Base-by-base conservation (phyloP, 78 protist species). In the Dictyostelium citrinum region DNA sequence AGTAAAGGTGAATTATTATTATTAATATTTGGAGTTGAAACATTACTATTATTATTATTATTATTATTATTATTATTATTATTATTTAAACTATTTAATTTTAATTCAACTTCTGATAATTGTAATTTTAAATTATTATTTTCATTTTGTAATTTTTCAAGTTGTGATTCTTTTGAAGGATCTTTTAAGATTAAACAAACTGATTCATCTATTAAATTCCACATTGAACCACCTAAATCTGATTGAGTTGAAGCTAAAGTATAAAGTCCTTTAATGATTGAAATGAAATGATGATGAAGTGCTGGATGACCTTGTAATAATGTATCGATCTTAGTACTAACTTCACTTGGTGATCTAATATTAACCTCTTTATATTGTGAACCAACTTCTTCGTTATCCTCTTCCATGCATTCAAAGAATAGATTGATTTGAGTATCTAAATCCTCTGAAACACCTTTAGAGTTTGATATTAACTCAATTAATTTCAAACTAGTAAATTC, bases 311-410 rank as follows among this genome's bases (percentile, higher is more conserved):
- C 10, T 22, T 58, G 31, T 27, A 88, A 37, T 10, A 88, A 5
- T 6, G 58, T 2, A 49, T 88, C 86, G 0, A 88, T 75, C 33
- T 88, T 88, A 39, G 37, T 17, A n/a, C 60, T 22, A 20, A 88
- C 93, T 16, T 88, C 85, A 14, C 71, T 49, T 31, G 93, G 93
- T 35, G 93, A 88, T 17, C 85, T 37, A 78, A 88, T 88, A 12
- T 88, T 88, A 9, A 88, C 93, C 6, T 88, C 93, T 20, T 75
- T 88, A 81, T 78, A 88, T 8, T 78, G 83, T 24, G 93, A 68
- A 29, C 74, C 93, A 43, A 88, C 55, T 41, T 78, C 93, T 22
- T 29, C 61, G 16, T 68, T 76, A 68, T 88, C 93, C 20, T 88
- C 93, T 35, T 88, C 93, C 14, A 49, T 6, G 68, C 75, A 88